A percentile compares a stretch with the other conserved stretches of the same genome.
Conservation (phyloP, 257 asterid species). For the Penstemon barbatus region DNA sequence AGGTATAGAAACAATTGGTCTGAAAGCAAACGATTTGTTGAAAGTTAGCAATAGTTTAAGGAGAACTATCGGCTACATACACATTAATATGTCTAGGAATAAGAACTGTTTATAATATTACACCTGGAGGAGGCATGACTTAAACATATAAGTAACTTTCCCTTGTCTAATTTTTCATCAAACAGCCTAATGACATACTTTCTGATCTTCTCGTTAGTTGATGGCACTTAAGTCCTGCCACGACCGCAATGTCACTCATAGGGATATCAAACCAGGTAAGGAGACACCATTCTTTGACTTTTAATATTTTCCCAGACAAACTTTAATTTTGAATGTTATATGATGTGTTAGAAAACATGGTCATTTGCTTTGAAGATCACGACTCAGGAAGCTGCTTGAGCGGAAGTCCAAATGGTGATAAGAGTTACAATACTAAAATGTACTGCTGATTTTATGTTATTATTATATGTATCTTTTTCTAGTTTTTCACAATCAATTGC, state of each 20-base stretch:
- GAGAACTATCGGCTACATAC: background rate
- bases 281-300: conserved; percentile 17
- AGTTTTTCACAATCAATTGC: conserved; percentile 21
- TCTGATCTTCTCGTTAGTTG: conserved; percentile 52
- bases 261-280: conserved; percentile 98
- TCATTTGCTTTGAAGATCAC: conserved; percentile 83
- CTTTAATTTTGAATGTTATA: conserved; percentile 28
- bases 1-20: background rate
- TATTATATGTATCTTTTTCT: conserved; percentile 6
- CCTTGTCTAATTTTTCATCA: background rate
- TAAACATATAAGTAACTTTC: background rate
- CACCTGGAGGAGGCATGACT: background rate
- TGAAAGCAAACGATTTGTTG: too few species aligned
- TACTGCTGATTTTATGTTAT: conserved; percentile 35
- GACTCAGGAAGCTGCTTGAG: conserved; percentile 80
- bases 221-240: conserved; percentile 93
- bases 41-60: background rate
- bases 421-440: conserved; percentile 74
- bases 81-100: background rate
- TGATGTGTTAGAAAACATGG: conserved; percentile 80
- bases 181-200: conserved; percentile 29
- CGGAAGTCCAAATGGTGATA: conserved; percentile 55
- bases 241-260: conserved; percentile 88
- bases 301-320: conserved; percentile 11
- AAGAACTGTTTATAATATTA: background rate